phyloP scores from a whole-genome alignment of 768 basidiomycete species.

The Boletus eberwhitei region DNA sequence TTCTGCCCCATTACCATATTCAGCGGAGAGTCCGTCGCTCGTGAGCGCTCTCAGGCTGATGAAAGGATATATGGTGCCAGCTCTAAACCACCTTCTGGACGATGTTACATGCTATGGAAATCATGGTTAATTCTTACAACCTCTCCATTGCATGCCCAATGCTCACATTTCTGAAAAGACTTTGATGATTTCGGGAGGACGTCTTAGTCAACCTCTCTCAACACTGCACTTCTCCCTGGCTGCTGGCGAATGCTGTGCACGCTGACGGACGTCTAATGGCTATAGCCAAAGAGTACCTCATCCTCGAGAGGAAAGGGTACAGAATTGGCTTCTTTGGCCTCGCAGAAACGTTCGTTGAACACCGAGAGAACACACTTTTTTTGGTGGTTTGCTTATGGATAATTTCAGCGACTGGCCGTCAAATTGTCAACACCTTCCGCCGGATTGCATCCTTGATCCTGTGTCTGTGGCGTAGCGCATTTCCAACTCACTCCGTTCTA shows the following conservation, averaged over 20 bases:
- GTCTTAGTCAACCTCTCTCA: slow-evolving; percentile 1
- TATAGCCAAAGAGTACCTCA: slow-evolving; percentile 3
- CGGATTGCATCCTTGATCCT: slow-evolving; percentile 6
- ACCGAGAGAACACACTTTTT: neutral
- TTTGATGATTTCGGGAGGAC: slow-evolving; percentile 10
- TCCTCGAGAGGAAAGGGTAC: slow-evolving; percentile 5
- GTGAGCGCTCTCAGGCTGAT: slow-evolving; percentile 6
- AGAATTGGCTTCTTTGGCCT: slow-evolving; percentile 5
- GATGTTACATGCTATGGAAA: slow-evolving; percentile 9
- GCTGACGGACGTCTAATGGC: neutral
- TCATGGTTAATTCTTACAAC: neutral
- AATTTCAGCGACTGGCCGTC: slow-evolving; percentile 2
- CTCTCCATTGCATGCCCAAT: neutral
- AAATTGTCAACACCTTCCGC: slow-evolving; percentile 6
- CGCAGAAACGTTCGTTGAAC: slow-evolving; percentile 10
- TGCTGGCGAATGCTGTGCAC: slow-evolving; percentile 11
- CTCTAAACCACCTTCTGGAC: slow-evolving; percentile 8
- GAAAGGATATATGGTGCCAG: slow-evolving; percentile 6
- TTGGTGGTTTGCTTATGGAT: neutral
- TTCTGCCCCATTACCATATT: slow-evolving; percentile 2
- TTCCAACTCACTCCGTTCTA: neutral
- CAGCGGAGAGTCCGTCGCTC: slow-evolving; percentile 8
- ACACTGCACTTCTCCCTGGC: slow-evolving; percentile 9
- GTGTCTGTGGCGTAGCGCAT: slow-evolving; percentile 8
- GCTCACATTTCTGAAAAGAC: neutral